Base-by-base conservation (phyloP, 2,329 filamentous ascomycete genomes). In the Escovopsis sp. region DNA sequence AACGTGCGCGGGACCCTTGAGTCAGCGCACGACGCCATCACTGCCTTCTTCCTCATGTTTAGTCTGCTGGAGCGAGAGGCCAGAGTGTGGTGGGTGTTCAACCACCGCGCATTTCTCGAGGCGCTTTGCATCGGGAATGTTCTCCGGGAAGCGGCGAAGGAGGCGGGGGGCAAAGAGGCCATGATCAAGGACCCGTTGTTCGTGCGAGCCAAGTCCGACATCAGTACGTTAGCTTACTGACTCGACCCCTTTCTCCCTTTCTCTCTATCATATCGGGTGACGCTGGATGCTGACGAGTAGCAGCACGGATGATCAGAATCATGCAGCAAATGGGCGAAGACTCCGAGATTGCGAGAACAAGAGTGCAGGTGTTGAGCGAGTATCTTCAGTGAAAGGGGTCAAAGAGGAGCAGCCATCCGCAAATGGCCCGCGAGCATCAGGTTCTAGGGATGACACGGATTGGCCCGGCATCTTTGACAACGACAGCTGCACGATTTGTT, bases 11-110 rank as follows among this genome's bases (percentile, higher is more conserved):
- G 74, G 5, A 81, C 81, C 3, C 63, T 88, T 11, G 81, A 87
- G 57, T 81, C 82, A 0, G 83, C 83, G 0, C 78, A 85, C 51
- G 80, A 83, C 54, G 83, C 83, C 5, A 74, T 89, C 37, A 72
- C 70, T 36, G 68, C 81, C 1, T 89, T 87, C 55, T 87, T 88
- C 57, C 68, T 86, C 43, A 68, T 87, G 7, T 84, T 79, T 59
- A 66, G 65, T 32, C 62, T 84, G 11, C 77, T 87, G 47, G 75
- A 80, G 49, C 66, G 67, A 13, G 84, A 89, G 62, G 81, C 81
- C 1, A 71, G 78, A 12, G 82, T 87, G 1, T 88, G 83, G 83
- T 89, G 83, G 83, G 81, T 85, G 1, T 85, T 87, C 50, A 84
- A 86, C 56, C 84, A 88, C 55, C 67, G 84, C 1, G 83, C 83